Evolutionary conservation across 495 filamentous ascomycete genomes (phyloP), one percentile per base, ranked within the genome.

Genomic region (Daldinia loculata): DNA sequence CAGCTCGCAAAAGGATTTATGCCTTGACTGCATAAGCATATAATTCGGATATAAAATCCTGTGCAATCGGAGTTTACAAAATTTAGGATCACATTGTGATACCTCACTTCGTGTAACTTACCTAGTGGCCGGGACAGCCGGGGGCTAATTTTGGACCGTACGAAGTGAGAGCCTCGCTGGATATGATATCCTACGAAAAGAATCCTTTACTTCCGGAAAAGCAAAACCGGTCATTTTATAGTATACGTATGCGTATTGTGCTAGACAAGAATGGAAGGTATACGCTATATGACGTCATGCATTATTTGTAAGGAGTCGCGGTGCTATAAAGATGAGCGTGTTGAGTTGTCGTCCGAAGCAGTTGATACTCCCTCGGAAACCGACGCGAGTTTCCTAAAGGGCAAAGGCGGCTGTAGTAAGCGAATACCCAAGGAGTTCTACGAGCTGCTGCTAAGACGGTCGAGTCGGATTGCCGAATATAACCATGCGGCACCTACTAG

Each of bases 401-500:
- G 32, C 30, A 48, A 48, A 41, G 19, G 36, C 55, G 56, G 59
- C 59, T 60, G 60, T 72, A 72, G 69, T 72, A 72, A 72, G 69
- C 69, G 34, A 48, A 48, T 36, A 36, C 12, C 34, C n/a, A 14
- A 14, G 0, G 29, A 63, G 14, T n/a, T 24, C 11, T 19, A 51
- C 52, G 43, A 52, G 53, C 24, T 48, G 29, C 22, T 24, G 34
- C 4, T 32, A 59, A 50, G 62, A 26, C 30, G 19, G 56, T 29
- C 41, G 55, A 48, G 41, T 61, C 22, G 69, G 58, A 68, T 61
- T 72, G 70, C 64, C 64, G 56, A 72, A 57, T 48, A 19, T 50
- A 63, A 61, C 65, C 61, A 68, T 68, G 61, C 53, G 32, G 51
- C 50, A 32, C 43, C 51, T 26, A 19, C 55, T 64, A 60, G 63